Evolutionary conservation across 306 rosid species (phyloP).

Genomic region (Adenanthera pavonina): DNA sequence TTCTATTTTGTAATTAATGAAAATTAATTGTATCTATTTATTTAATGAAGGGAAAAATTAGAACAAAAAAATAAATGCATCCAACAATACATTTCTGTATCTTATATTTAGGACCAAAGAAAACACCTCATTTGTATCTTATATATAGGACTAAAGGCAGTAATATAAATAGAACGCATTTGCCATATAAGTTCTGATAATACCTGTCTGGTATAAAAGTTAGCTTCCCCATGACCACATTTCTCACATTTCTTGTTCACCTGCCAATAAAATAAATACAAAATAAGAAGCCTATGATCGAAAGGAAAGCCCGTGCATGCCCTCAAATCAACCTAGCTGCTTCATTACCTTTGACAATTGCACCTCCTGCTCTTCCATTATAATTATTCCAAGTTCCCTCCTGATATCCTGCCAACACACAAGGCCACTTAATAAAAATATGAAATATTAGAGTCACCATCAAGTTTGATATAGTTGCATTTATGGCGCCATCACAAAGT

Average conservation of each 20-base stretch:
- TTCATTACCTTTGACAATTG: constrained; percentile 50
- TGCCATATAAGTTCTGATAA: constrained; percentile 15
- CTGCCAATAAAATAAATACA: constrained; percentile 41
- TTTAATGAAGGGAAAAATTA: too few species aligned
- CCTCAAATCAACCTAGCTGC: background rate
- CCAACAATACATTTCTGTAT: too few species aligned
- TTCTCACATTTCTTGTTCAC: constrained; percentile 75
- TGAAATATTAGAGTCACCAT: background rate
- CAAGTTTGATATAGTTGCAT: background rate
- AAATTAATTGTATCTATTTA: too few species aligned
- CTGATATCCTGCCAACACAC: constrained; percentile 52
- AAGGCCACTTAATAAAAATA: background rate
- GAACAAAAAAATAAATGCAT: too few species aligned
- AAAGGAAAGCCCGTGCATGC: constrained; percentile 12
- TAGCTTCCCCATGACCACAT: constrained; percentile 76
- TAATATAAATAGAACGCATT: background rate
- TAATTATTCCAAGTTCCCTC: constrained; percentile 52
- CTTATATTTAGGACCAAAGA: too few species aligned
- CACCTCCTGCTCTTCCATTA: constrained; percentile 45
- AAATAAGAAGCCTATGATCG: background rate
- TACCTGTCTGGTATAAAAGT: constrained; percentile 53
- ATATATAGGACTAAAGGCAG: too few species aligned
- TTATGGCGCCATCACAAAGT: constrained; percentile 1
- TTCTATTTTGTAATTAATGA: too few species aligned
- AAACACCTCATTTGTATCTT: too few species aligned